phyloP scores from a whole-genome alignment of 805 yeast genomes.

The Candida dendrica region DNA sequence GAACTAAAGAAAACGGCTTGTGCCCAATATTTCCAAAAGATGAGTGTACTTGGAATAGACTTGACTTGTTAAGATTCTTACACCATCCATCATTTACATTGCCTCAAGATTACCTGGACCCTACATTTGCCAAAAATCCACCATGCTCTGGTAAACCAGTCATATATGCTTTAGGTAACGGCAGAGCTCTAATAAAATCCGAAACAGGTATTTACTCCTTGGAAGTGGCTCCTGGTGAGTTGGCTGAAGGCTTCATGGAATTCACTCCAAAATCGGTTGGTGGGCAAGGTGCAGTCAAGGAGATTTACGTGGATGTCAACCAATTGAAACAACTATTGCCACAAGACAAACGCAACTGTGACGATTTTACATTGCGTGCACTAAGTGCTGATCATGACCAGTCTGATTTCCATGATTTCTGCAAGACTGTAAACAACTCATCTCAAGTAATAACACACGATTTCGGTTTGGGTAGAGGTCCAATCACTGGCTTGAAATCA shows the following conservation, averaged over 20 bases:
- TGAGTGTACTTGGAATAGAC: conserved; percentile 83
- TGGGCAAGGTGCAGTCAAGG: conserved; percentile 55
- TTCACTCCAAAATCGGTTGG: conserved; percentile 48
- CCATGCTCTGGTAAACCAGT: conserved; percentile 34
- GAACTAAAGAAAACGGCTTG: conserved; percentile 45
- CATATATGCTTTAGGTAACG: conserved; percentile 38
- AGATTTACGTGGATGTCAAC: conserved; percentile 40
- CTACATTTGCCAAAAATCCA: conserved; percentile 22
- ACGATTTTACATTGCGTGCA: conserved; percentile 40
- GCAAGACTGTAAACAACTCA: conserved; percentile 10
- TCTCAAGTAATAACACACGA: conserved; percentile 20
- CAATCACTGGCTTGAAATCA: conserved; percentile 32
- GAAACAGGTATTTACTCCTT: conserved; percentile 66
- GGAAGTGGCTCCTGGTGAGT: conserved; percentile 47
- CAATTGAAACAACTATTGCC: conserved; percentile 33
- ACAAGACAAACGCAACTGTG: conserved; percentile 22
- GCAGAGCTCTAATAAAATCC: conserved; percentile 40
- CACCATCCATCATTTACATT: conserved; percentile 75
- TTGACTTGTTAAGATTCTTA: conserved; percentile 71
- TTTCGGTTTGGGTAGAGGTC: conserved; percentile 36
- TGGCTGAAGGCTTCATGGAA: conserved; percentile 47
- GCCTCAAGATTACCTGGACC: conserved; percentile 56
- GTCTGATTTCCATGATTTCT: conserved; percentile 42
- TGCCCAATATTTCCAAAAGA: conserved; percentile 46
- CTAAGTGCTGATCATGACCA: conserved; percentile 58